These are phyloP conservation scores for Coprinellus micaceus DNA, from an alignment of 768 basidiomycete species.

Conservation along the genomic window DNA sequence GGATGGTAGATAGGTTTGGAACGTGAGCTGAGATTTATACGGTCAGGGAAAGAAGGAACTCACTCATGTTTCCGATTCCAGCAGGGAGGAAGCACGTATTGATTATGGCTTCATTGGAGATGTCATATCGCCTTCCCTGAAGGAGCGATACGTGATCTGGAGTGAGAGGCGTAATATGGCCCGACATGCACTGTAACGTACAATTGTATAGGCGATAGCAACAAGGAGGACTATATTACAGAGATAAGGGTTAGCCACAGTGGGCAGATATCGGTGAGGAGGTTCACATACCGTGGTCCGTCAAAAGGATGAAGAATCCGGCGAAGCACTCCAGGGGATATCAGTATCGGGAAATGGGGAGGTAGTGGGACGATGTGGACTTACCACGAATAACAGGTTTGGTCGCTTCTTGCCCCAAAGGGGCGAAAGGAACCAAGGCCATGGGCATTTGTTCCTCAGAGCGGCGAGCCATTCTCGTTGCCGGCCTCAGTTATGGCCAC, in stretches of 20 bases:
- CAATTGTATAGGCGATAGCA: constrained; percentile 66
- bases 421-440: no score
- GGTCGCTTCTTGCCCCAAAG: no score
- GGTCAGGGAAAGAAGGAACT: constrained; percentile 20
- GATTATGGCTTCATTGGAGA: constrained; percentile 53
- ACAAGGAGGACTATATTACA: constrained; percentile 41
- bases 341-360: background rate
- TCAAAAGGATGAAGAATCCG: constrained; percentile 20
- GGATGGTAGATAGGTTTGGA: background rate
- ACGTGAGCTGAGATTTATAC: background rate
- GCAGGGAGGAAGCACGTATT: constrained; percentile 58
- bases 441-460: no score
- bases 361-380: constrained; percentile 18
- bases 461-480: no score
- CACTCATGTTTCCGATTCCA: constrained; percentile 59
- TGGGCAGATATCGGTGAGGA: background rate
- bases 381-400: constrained; percentile 49
- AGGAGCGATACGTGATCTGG: background rate
- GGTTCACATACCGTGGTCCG: constrained; percentile 36
- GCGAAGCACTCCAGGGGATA: constrained; percentile 14
- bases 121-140: constrained; percentile 57
- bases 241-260: background rate
- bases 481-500: no score
- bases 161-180: no score
- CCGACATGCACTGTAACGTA: constrained; percentile 27